Evolutionary conservation across 495 filamentous ascomycete genomes (phyloP).

Genomic region (Terfezia claveryi): DNA sequence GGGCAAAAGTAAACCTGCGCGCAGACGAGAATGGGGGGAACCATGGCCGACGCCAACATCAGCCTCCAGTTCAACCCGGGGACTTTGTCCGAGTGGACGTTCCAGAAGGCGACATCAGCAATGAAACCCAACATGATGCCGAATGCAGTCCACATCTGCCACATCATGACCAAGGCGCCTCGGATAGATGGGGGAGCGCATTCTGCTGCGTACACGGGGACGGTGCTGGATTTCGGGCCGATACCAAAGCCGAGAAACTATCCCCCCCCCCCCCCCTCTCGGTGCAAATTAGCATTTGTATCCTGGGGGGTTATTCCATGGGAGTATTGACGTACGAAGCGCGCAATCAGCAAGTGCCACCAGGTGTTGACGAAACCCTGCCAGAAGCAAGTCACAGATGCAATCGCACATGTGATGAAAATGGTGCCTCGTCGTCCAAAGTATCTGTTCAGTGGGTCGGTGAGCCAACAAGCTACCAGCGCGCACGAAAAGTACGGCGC

Average conservation of each 20-base stretch:
- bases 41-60: constrained; percentile 61
- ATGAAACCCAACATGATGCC: constrained; percentile 62
- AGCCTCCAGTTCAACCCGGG: constrained; percentile 56
- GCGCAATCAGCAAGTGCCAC: constrained; percentile 31
- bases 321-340: neutral
- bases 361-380: constrained; percentile 52
- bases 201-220: constrained; percentile 62
- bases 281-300: too few species aligned
- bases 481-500: constrained; percentile 61
- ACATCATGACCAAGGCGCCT: constrained; percentile 57
- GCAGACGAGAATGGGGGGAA: constrained; percentile 51
- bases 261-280: too few species aligned
- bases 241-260: constrained; percentile 44
- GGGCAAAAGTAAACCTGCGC: constrained; percentile 43
- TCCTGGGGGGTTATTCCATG: neutral
- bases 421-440: constrained; percentile 71
- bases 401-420: constrained; percentile 49
- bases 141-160: constrained; percentile 78
- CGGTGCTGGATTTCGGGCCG: constrained; percentile 59
- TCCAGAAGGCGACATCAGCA: constrained; percentile 48
- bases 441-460: constrained; percentile 40
- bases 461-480: constrained; percentile 61
- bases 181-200: constrained; percentile 48
- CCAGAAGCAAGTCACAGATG: constrained; percentile 51
- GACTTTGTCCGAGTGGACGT: constrained; percentile 28